Evolutionary conservation across 2,329 filamentous ascomycete species (phyloP).

Genomic region (Camillea tinctor): DNA sequence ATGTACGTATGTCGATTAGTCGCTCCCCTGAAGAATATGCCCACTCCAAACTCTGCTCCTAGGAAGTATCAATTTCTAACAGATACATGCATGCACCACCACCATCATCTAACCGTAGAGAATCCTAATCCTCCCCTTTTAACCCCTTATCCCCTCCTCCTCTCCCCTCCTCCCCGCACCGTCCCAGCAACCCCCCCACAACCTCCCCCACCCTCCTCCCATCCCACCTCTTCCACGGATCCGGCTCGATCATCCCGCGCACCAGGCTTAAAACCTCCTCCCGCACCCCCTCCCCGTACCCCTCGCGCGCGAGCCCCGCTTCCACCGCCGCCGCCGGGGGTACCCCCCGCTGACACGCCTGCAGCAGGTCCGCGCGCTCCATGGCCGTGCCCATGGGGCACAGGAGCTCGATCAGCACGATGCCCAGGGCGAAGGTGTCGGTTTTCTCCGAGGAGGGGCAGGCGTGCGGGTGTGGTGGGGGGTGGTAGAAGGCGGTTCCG

Average conservation of each 20-base stretch:
- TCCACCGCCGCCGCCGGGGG: constrained; percentile 18
- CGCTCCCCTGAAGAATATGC: no score
- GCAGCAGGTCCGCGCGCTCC: constrained; percentile 39
- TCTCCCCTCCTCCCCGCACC: constrained; percentile 3
- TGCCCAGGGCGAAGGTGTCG: constrained; percentile 60
- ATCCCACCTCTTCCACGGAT: constrained; percentile 23
- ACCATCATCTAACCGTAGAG: background rate
- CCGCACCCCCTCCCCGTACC: constrained; percentile 14
- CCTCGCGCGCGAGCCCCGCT: constrained; percentile 16
- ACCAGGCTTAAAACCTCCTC: constrained; percentile 19
- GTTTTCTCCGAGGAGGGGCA: constrained; percentile 43
- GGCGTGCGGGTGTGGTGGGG: constrained; percentile 32
- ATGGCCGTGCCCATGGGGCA: constrained; percentile 52
- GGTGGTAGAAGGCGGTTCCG: constrained; percentile 63
- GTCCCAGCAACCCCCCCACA: constrained; percentile 17
- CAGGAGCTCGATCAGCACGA: constrained; percentile 61
- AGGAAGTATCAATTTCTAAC: no score
- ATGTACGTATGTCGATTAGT: no score
- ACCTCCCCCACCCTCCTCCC: constrained; percentile 21
- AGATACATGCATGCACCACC: no score
- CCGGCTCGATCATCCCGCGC: constrained; percentile 24
- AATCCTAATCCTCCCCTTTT: background rate
- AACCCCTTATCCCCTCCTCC: constrained; percentile 4
- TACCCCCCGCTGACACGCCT: constrained; percentile 23
- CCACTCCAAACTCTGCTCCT: no score